Base-by-base conservation (phyloP, 2,329 filamentous ascomycete species). In the Colletotrichum brevisporum region DNA sequence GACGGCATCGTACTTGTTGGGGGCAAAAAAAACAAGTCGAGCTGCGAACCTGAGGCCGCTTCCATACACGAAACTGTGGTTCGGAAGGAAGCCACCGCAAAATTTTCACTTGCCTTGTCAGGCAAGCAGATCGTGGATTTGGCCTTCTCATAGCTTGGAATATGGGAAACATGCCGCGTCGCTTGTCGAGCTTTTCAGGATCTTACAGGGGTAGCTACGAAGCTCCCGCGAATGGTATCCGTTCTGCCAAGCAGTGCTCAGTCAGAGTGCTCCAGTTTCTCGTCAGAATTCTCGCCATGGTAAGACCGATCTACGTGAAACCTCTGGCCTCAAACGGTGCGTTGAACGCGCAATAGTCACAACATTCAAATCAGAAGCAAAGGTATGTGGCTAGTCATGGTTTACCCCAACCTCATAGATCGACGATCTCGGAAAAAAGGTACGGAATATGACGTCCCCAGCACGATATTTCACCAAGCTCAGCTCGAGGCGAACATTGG, bases 401-500 rank as follows among this genome's bases (percentile, higher is more conserved):
- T 95, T 95, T 89, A 91, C 92, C 92, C 91, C 89, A 92, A 91
- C 93, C 89, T 95, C 93, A 97, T 84, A 75, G 88, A 90, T 92
- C 93, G 85, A 97, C 91, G 93, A 92, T 89, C 92, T 96, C 88
- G 90, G 93, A 88, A 89, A 94, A 94, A 88, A 89, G 93, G 91
- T 83, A 86, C 90, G 92, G 92, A 95, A 95, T 95, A 94, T 95
- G 90, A 90, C 88, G 88, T 87, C 91, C 86, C 84, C 85, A 82
- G 83, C 82, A 80, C 73, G 73, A 83, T 79, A 83, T 70, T 84
- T 83, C 83, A 84, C 88, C 86, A 88, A 89, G 88, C 88, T 94
- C 91, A 91, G 61, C 84, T 85, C 83, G 75, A 80, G 82, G 88
- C 90, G 90, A 93, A 86, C 89, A 24, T 88, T 87, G 88, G 89